Conservation (phyloP, 331 rosid species). For the Pyracantha coccinea region DNA sequence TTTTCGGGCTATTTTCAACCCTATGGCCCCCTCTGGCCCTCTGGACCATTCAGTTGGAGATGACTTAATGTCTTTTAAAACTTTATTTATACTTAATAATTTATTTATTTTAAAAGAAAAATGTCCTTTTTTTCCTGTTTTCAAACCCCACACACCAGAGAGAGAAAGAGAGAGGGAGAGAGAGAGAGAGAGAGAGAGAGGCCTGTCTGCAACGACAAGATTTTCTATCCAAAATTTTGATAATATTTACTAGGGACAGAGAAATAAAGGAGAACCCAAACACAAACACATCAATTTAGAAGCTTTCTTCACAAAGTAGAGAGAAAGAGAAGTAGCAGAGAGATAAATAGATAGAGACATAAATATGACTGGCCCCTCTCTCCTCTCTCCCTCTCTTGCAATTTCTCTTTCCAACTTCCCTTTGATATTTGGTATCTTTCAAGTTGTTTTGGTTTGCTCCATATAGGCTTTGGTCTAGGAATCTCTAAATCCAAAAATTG, state of each 20-base stretch:
- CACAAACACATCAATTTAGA: slow-evolving; percentile 20
- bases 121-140: slow-evolving; percentile 1
- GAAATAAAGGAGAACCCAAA: slow-evolving; percentile 29
- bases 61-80: too few relatives aligned
- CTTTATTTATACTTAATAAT: too few relatives aligned
- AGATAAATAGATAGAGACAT: slow-evolving; percentile 36
- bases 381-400: background rate
- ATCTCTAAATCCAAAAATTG: slow-evolving; percentile 12
- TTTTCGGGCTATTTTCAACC: too few relatives aligned
- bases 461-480: slow-evolving; percentile 24
- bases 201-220: slow-evolving; percentile 32
- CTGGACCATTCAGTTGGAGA: too few relatives aligned
- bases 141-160: slow-evolving; percentile 22
- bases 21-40: too few relatives aligned
- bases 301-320: slow-evolving; percentile 49
- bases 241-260: slow-evolving; percentile 20
- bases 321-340: slow-evolving; percentile 26
- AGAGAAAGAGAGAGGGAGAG: too few relatives aligned
- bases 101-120: too few relatives aligned
- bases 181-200: slow-evolving; percentile 15
- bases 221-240: slow-evolving; percentile 38
- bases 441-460: slow-evolving; percentile 9
- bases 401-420: slow-evolving; percentile 10
- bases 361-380: slow-evolving; percentile 7
- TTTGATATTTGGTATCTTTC: slow-evolving; percentile 13